Base-by-base conservation (phyloP, 306 rosid genomes). In the Glycine tomentella region DNA sequence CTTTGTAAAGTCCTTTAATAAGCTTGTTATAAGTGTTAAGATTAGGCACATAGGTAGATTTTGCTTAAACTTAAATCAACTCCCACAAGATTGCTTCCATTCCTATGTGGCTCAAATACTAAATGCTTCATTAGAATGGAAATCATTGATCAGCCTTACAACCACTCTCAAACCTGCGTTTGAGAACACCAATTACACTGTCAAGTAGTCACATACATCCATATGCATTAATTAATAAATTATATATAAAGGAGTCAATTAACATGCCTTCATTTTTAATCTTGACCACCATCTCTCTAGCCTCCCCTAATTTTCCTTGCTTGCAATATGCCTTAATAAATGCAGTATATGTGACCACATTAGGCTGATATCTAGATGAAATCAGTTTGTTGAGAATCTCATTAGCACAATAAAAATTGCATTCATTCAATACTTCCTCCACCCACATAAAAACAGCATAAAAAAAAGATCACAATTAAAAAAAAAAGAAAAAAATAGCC, bases 311-410 rank as follows among this genome's bases (percentile, higher is more conserved):
- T 81, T 92, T 85, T 59, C 94, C 92, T 44, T 85, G 81, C 82
- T 89, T 81, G 81, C 98, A 94, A 85, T 84, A 89, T 58, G 96
- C 90, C 85, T 88, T 90, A 55, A 94, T 34, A 88, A 88, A 94
- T 70, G 91, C 81, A 72, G 96, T 91, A 73, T 90, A 90, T 12
- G 88, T 88, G 81, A 89, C 77, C n/a, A 86, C 89, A 80, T 89
- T 91, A 74, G 98, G 97, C 46, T 77, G 88, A 76, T 49, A 82
- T 71, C 98, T 96, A 4, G 81, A 73, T 51, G 88, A 90, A 77
- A 88, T 79, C 87, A 94, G 88, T 84, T 86, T 85, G 81, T 65
- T 64, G 14, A 91, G 80, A 72, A 89, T 40, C 71, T 78, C 53
- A 80, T 87, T 78, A 55, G 97, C 97, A 65, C 20, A 77, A 51